Percentiles rank a stretch among this genome's conserved stretches.
Conservation (phyloP, 1,284 basidiomycete species). For the Fomes fomentarius region DNA sequence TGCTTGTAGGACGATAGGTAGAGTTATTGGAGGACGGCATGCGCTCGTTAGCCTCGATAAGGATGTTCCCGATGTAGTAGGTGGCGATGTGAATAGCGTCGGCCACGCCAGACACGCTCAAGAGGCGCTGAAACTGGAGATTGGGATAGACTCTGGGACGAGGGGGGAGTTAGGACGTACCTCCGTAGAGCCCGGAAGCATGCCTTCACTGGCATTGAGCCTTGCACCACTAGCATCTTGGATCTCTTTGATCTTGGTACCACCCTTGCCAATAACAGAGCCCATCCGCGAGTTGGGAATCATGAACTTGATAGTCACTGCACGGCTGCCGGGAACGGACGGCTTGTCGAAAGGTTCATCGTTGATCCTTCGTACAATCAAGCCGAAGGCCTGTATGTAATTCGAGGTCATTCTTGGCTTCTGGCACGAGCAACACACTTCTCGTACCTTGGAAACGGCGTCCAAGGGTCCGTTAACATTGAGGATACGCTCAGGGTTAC, state of each 20-base stretch:
- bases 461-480: constrained; percentile 98
- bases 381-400: constrained; percentile 87
- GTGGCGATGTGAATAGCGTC: constrained; percentile 99
- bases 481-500: constrained; percentile 97
- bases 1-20: constrained; percentile 43
- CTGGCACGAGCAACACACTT: constrained; percentile 1
- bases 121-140: constrained; percentile 72
- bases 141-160: constrained; percentile 15
- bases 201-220: constrained; percentile 95
- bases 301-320: constrained; percentile 99
- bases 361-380: constrained; percentile 98
- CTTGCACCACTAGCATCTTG: constrained; percentile 98
- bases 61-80: constrained; percentile 97
- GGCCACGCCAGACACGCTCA: constrained; percentile 98
- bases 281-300: constrained; percentile 99
- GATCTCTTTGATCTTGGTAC: constrained; percentile 99
- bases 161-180: constrained; percentile 42
- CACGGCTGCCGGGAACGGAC: constrained; percentile 95
- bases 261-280: constrained; percentile 97
- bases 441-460: constrained; percentile 90
- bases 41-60: constrained; percentile 93
- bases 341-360: constrained; percentile 98
- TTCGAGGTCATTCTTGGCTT: constrained; percentile 9
- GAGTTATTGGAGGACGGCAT: constrained; percentile 63
- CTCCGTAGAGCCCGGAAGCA: constrained; percentile 99